Evolutionary conservation across 805 yeast genomes (phyloP).

Genomic region (Monosporozyma siamensis): DNA sequence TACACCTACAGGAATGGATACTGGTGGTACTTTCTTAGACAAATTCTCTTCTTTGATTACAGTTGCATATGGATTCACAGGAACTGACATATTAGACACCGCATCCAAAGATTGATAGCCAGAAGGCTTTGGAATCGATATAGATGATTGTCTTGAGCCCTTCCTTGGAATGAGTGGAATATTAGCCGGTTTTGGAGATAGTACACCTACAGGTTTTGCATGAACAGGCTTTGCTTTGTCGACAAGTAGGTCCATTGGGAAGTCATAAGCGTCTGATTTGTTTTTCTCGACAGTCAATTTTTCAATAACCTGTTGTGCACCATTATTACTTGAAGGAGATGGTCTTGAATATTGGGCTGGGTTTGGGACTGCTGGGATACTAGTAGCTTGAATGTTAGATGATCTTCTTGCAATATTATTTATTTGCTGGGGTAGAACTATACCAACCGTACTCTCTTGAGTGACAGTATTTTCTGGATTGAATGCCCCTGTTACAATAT

Average conservation of each 20-base stretch:
- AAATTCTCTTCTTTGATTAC: slow-evolving; percentile 2
- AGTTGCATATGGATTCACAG: slow-evolving; percentile 13
- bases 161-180: slow-evolving; percentile 3
- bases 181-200: slow-evolving; percentile 11
- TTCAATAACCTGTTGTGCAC: slow-evolving; percentile 17
- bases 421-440: slow-evolving; percentile 14
- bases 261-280: slow-evolving; percentile 71
- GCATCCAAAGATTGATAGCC: not conserved
- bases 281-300: slow-evolving; percentile 41
- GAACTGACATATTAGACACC: not conserved
- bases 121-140: not conserved
- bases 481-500: not conserved
- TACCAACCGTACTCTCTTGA: slow-evolving; percentile 5
- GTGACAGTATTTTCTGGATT: not conserved
- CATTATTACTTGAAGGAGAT: not conserved
- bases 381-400: not conserved
- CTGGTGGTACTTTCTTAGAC: not conserved
- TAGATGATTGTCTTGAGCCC: not conserved
- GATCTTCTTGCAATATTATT: not conserved
- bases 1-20: slow-evolving; percentile 4
- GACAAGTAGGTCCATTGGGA: slow-evolving; percentile 49
- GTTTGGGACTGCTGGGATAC: not conserved
- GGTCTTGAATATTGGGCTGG: not conserved
- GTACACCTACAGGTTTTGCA: slow-evolving; percentile 32
- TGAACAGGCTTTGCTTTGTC: slow-evolving; percentile 29